These are phyloP conservation scores for Leonotis leonurus DNA, from an alignment of 257 asterid genomes.

Conservation along the genomic window DNA sequence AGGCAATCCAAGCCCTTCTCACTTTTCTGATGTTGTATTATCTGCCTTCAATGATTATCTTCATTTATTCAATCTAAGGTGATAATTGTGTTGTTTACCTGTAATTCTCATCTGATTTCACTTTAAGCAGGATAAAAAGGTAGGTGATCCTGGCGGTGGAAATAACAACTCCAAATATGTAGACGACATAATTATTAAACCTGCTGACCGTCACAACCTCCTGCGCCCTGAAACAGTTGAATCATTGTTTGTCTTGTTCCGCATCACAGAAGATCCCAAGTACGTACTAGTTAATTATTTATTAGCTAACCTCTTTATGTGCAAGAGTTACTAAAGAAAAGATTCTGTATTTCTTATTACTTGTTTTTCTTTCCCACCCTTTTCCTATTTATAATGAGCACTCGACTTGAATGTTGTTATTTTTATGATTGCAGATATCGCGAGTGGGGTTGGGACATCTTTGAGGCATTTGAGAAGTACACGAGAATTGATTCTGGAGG, in stretches of 20 bases:
- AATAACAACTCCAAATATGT: slow-evolving; percentile 61
- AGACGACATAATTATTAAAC: slow-evolving; percentile 74
- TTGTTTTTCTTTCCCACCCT: background rate
- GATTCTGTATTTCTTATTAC: background rate
- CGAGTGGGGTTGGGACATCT: slow-evolving; percentile 95
- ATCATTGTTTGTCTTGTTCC: slow-evolving; percentile 74
- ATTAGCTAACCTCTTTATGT: background rate
- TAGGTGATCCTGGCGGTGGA: slow-evolving; percentile 69
- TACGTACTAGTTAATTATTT: slow-evolving; percentile 27
- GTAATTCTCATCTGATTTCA: slow-evolving; percentile 12
- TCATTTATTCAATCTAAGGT: background rate
- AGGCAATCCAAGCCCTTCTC: slow-evolving; percentile 7
- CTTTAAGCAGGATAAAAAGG: slow-evolving; percentile 52
- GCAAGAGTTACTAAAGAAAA: background rate
- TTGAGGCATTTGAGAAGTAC: slow-evolving; percentile 87
- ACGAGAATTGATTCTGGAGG: slow-evolving; percentile 86
- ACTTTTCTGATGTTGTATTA: background rate
- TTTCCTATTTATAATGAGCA: slow-evolving; percentile 1
- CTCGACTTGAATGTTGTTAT: slow-evolving; percentile 1
- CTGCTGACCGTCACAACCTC: slow-evolving; percentile 89
- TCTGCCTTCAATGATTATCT: background rate
- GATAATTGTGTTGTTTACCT: slow-evolving; percentile 5
- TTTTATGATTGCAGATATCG: slow-evolving; percentile 60
- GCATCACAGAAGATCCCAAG: slow-evolving; percentile 88
- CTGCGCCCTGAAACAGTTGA: slow-evolving; percentile 98